phyloP scores from a whole-genome alignment of 2,329 filamentous ascomycete species.

The Waltergamsia citrina region DNA sequence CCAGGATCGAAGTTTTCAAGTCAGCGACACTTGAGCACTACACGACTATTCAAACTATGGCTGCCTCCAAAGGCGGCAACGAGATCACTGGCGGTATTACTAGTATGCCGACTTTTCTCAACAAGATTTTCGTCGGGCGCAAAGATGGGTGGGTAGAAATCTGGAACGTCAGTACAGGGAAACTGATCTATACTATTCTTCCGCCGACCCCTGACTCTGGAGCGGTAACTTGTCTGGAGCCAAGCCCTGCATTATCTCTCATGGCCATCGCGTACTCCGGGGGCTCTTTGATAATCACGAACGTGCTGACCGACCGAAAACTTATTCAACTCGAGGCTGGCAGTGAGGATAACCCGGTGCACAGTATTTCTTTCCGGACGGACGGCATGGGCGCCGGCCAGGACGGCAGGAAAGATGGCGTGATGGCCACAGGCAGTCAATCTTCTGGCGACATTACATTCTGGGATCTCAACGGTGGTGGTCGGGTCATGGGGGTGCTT shows the following conservation, averaged over 20 bases:
- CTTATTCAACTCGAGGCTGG: conserved; percentile 62
- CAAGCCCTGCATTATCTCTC: conserved; percentile 74
- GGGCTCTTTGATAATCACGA: conserved; percentile 70
- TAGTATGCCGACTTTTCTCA: conserved; percentile 89
- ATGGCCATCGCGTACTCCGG: conserved; percentile 81
- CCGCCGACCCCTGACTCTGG: conserved; percentile 65
- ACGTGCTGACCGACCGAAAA: conserved; percentile 69
- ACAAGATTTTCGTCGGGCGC: conserved; percentile 88
- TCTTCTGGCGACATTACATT: conserved; percentile 83
- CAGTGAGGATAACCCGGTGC: conserved; percentile 56
- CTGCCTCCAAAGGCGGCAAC: conserved; percentile 47
- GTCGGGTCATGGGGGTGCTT: conserved; percentile 76
- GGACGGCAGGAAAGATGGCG: conserved; percentile 74
- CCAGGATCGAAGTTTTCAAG: conserved; percentile 84
- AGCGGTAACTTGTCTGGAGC: conserved; percentile 77
- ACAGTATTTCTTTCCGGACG: conserved; percentile 80
- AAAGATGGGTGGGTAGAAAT: conserved; percentile 88
- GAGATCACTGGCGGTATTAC: conserved; percentile 70
- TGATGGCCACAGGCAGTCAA: conserved; percentile 84
- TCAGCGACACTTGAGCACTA: conserved; percentile 77
- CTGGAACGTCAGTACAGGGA: conserved; percentile 91
- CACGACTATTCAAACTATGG: conserved; percentile 63
- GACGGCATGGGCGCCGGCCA: conserved; percentile 83
- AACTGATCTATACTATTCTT: conserved; percentile 82
- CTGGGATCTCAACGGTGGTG: conserved; percentile 90